Evolutionary conservation across 768 basidiomycete species (phyloP).

Genomic region (Pulveroboletus ravenelii): DNA sequence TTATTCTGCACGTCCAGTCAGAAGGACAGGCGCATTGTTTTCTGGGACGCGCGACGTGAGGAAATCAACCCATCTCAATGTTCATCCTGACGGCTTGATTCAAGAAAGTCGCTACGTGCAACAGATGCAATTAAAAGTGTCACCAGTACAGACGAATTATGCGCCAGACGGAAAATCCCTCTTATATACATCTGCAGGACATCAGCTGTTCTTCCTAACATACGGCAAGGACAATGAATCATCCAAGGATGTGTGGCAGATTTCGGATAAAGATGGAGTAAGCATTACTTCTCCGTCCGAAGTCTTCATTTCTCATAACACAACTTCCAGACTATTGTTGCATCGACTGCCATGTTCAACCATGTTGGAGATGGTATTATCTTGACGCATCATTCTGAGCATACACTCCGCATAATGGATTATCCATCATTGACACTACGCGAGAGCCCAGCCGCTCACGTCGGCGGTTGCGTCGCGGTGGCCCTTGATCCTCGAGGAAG

Average conservation of each 20-base stretch:
- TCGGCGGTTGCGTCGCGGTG: constrained; percentile 72
- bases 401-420: constrained; percentile 63
- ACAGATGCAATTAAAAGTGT: constrained; percentile 51
- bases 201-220: constrained; percentile 59
- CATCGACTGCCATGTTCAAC: constrained; percentile 71
- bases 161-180: constrained; percentile 67
- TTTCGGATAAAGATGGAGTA: constrained; percentile 31
- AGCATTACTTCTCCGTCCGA: background rate
- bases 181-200: constrained; percentile 56
- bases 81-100: constrained; percentile 7
- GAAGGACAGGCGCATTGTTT: constrained; percentile 68
- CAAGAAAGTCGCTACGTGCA: constrained; percentile 70
- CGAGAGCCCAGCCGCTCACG: constrained; percentile 68
- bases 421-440: constrained; percentile 57
- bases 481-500: constrained; percentile 78
- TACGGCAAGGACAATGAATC: constrained; percentile 51
- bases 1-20: constrained; percentile 77
- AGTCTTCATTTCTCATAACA: background rate
- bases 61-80: background rate
- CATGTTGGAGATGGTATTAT: constrained; percentile 70
- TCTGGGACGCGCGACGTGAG: constrained; percentile 84
- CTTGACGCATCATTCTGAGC: constrained; percentile 58
- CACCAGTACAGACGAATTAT: constrained; percentile 64
- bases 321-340: constrained; percentile 38
- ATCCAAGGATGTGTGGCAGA: constrained; percentile 47